These are phyloP conservation scores for Withania somnifera DNA, from an alignment of 305 asterid genomes.

Conservation along the genomic window DNA sequence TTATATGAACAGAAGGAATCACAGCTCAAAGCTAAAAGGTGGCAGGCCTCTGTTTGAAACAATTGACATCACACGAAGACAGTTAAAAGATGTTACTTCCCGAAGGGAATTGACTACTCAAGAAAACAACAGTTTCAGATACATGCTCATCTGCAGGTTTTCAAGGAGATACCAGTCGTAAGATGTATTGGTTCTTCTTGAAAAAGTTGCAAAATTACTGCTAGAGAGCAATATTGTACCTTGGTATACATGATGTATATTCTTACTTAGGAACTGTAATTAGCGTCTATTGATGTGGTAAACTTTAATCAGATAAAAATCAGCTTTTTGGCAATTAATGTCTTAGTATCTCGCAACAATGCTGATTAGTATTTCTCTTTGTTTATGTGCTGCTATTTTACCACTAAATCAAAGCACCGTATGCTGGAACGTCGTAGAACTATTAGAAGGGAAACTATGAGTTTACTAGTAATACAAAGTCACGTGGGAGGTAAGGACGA, in stretches of 20 bases:
- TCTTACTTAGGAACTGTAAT: neutral
- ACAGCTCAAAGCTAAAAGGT: constrained; percentile 38
- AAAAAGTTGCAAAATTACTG: constrained; percentile 18
- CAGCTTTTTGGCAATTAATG: neutral
- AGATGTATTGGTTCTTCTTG: constrained; percentile 50
- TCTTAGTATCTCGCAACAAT: neutral
- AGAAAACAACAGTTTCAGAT: neutral
- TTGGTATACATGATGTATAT: neutral
- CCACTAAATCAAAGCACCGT: neutral
- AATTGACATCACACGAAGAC: constrained; percentile 5
- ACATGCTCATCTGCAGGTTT: constrained; percentile 33
- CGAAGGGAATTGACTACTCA: constrained; percentile 34
- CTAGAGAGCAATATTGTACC: neutral
- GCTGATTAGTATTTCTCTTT: neutral
- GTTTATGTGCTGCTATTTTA: no score
- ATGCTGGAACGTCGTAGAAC: neutral
- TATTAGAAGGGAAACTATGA: no score
- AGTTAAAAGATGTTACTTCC: constrained; percentile 20
- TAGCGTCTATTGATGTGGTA: neutral
- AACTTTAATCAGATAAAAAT: neutral
- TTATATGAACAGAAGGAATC: constrained; percentile 10
- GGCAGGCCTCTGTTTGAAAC: constrained; percentile 28
- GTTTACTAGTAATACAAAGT: neutral
- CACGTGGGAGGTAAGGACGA: neutral
- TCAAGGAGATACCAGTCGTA: constrained; percentile 56